These are phyloP conservation scores for Chlamydomonas incerta DNA, from an alignment of 139 green algal genomes.

Conservation along the genomic window DNA sequence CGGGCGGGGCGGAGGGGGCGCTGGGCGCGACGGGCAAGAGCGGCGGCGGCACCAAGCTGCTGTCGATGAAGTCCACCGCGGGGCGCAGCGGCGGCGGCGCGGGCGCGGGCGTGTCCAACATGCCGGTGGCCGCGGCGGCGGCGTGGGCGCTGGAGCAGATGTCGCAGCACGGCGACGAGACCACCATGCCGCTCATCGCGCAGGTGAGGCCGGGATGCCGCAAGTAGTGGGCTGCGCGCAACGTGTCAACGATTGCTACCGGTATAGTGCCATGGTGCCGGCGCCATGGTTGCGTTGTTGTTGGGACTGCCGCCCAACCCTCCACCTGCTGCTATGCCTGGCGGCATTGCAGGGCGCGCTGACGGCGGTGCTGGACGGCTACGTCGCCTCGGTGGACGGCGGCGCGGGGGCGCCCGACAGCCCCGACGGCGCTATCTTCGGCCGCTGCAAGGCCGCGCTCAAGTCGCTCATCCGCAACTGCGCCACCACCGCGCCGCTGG, in stretches of 20 bases:
- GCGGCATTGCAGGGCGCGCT: slow-evolving; percentile 42
- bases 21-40: background rate
- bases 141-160: slow-evolving; percentile 64
- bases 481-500: slow-evolving; percentile 35
- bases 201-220: background rate
- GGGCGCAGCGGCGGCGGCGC: background rate
- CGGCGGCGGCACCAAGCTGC: background rate
- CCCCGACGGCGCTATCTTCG: background rate
- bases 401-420: background rate
- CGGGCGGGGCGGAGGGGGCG: background rate
- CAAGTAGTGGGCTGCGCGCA: no score
- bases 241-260: no score
- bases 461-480: slow-evolving; percentile 58
- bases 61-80: no score
- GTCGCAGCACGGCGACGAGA: slow-evolving; percentile 51
- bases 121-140: slow-evolving; percentile 24
- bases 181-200: slow-evolving; percentile 43
- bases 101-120: background rate
- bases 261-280: no score
- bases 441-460: slow-evolving; percentile 42
- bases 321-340: no score
- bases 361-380: slow-evolving; percentile 33
- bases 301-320: no score
- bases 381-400: background rate
- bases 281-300: no score